These are phyloP conservation scores for Amaranthus hypochondriacus DNA, from an alignment of 148 eudicot genomes.

Conservation along the genomic window DNA sequence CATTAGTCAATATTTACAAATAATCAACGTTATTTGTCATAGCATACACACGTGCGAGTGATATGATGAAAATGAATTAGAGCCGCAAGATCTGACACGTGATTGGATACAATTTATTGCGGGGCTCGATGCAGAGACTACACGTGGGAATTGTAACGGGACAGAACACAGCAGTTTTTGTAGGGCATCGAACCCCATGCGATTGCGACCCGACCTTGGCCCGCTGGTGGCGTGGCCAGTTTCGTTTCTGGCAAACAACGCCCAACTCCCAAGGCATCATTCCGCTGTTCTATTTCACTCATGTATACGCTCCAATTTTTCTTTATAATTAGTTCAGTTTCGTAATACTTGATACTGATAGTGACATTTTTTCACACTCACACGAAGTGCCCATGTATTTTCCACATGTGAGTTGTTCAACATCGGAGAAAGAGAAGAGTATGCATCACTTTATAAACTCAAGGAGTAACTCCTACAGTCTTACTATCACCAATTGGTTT, in stretches of 20 bases:
- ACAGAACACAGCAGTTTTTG: not conserved
- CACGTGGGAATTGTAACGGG: slow-evolving; percentile 13
- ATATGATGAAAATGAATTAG: not conserved
- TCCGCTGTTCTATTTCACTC: not conserved
- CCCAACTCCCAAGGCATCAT: not conserved
- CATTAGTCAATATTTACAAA: no score
- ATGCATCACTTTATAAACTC: no score
- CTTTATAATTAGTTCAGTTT: not conserved
- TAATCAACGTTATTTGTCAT: no score
- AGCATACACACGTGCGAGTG: not conserved
- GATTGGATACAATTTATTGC: slow-evolving; percentile 3
- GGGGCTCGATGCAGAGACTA: slow-evolving; percentile 15
- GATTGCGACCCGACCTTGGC: slow-evolving; percentile 13
- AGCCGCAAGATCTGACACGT: not conserved
- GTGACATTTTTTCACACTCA: no score
- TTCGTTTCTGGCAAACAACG: not conserved
- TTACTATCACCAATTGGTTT: no score
- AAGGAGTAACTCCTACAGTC: no score
- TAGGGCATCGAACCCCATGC: slow-evolving; percentile 10
- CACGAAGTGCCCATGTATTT: no score
- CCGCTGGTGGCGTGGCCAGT: slow-evolving; percentile 12
- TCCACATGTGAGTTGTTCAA: no score
- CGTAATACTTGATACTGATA: no score
- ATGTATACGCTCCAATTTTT: not conserved
- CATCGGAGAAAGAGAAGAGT: no score